Percentiles rank a stretch among this genome's conserved stretches.
Conservation (phyloP, 1,284 basidiomycete species). For the Naganishia liquefaciens region DNA sequence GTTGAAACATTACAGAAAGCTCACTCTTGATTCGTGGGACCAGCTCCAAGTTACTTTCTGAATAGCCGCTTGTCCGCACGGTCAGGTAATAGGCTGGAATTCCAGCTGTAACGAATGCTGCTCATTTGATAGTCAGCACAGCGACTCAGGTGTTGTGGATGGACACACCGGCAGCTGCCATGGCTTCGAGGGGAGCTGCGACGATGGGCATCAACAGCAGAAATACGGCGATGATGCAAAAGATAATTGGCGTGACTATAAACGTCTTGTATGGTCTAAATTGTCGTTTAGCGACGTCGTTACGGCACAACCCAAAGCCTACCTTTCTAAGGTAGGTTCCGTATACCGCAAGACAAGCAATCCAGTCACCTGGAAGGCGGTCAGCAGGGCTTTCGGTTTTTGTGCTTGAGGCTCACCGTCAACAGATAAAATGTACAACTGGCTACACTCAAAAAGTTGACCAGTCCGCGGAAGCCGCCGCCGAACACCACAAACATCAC, state of each 20-base stretch:
- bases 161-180: conserved; percentile 75
- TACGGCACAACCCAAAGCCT: conserved; percentile 31
- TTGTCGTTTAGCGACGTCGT: conserved; percentile 4
- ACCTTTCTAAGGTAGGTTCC: conserved; percentile 85
- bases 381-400: background rate
- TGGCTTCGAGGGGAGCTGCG: conserved; percentile 84
- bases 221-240: conserved; percentile 89
- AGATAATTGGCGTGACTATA: conserved; percentile 85
- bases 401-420: conserved; percentile 64
- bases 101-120: conserved; percentile 59
- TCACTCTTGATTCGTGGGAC: conserved; percentile 3
- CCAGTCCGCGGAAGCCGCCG: conserved; percentile 80
- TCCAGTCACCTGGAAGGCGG: conserved; percentile 67
- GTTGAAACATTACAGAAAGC: too few species aligned
- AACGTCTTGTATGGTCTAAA: conserved; percentile 86
- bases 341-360: conserved; percentile 84
- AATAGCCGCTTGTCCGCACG: conserved; percentile 41
- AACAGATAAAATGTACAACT: conserved; percentile 88
- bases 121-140: background rate
- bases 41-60: background rate
- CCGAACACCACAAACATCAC: conserved; percentile 76
- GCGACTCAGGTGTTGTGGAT: conserved; percentile 1
- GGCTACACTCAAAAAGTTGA: conserved; percentile 66
- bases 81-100: conserved; percentile 84
- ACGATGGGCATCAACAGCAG: conserved; percentile 92